These are phyloP conservation scores for Erucastrum elatum DNA, from an alignment of 345 rosid genomes.

Conservation along the genomic window DNA sequence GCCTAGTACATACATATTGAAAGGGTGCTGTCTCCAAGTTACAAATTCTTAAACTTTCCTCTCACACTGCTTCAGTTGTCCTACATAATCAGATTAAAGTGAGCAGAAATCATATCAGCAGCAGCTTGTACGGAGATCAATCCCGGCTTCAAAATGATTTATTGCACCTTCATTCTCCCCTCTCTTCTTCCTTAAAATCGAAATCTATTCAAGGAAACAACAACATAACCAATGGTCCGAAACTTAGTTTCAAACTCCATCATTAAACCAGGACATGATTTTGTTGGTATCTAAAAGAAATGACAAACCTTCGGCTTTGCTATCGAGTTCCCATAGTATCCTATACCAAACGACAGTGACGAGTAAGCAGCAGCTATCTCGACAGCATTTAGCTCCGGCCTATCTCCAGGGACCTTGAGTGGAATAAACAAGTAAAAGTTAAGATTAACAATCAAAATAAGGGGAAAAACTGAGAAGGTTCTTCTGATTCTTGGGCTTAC, in stretches of 20 bases:
- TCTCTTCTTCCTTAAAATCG: slow-evolving; percentile 60
- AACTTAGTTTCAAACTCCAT: slow-evolving; percentile 5
- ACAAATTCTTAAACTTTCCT: not conserved
- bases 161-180: slow-evolving; percentile 41
- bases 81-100: slow-evolving; percentile 3
- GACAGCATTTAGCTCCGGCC: slow-evolving; percentile 59
- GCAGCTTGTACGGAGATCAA: slow-evolving; percentile 48
- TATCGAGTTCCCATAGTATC: slow-evolving; percentile 85
- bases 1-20: not conserved
- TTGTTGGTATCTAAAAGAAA: not conserved
- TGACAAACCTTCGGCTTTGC: slow-evolving; percentile 73
- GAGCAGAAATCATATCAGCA: slow-evolving; percentile 12
- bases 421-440: slow-evolving; percentile 6
- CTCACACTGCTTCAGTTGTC: not conserved
- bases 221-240: slow-evolving; percentile 4
- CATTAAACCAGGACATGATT: not conserved
- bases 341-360: slow-evolving; percentile 79
- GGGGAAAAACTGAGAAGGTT: not conserved
- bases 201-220: slow-evolving; percentile 50
- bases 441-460: not conserved
- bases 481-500: slow-evolving; percentile 43
- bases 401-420: slow-evolving; percentile 52
- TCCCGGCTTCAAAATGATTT: slow-evolving; percentile 80
- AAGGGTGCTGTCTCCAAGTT: not conserved
- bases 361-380: slow-evolving; percentile 94